Evolutionary conservation across 768 basidiomycete genomes (phyloP), one percentile per base, ranked within the genome.

Genomic region (Boletus subparvulus): DNA sequence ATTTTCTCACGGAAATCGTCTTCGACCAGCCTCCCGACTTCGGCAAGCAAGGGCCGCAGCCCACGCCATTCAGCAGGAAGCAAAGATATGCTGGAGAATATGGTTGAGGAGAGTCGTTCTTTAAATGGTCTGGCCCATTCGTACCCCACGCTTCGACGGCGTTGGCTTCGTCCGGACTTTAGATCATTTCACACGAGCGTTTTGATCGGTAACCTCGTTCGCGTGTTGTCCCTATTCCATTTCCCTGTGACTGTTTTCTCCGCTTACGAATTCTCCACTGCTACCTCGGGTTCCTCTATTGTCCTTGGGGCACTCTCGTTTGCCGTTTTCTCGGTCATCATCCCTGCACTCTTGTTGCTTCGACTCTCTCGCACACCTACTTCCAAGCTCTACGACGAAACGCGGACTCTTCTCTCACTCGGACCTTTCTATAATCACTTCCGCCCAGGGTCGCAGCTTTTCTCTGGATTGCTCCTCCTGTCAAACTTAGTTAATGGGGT

Each of bases 351-450:
- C 49, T 77, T 98, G 14, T 78, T 96, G 45, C 72, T 87, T 55
- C 86, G 89, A n/a, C 82, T 99, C 28, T 83, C 85, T 17, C 77
- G 85, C 58, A 94, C 90, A 0, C 84, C 88, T 16, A 91, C 90
- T 26, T 88, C 86, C 69, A 96, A 97, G 67, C 79, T 98, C 6
- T 98, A 98, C 70, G 94, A 96, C 61, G 94, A 96, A 72, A 95
- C 93, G 1, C 83, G 92, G 61, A 97, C 95, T 1, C 78, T 98
- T 17, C 86, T 99, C 19, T 83, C 87, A 4, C 80, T 94, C 19
- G 96, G 97, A 14, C 92, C 94, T 30, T 79, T 98, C 53, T 99
- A 99, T 74, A 97, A 95, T 72, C 89, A 94, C 63, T 98, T 94
- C 71, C 84, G 91, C 17, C 90, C 92, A 64, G 90, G 92, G 16